A percentile compares a stretch with the other conserved stretches of the same genome.
Evolutionary conservation across 2,329 filamentous ascomycete genomes (phyloP).

Genomic region (Clarireedia monteithiana): DNA sequence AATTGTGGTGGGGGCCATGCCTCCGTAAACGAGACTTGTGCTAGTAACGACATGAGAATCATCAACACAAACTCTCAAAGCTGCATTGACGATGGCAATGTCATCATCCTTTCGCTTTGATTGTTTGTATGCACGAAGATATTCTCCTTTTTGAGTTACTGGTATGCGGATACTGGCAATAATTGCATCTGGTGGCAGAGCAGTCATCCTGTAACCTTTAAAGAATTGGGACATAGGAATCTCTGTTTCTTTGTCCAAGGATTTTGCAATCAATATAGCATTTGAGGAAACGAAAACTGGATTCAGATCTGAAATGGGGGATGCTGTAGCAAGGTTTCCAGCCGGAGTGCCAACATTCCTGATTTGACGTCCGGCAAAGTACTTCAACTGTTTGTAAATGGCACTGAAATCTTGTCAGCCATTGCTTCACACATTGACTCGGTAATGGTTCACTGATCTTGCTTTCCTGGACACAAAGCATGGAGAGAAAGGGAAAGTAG

Average conservation of each 20-base stretch:
- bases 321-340: constrained; percentile 88
- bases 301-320: constrained; percentile 93
- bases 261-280: constrained; percentile 73
- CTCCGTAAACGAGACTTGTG: constrained; percentile 80
- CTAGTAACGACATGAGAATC: constrained; percentile 63
- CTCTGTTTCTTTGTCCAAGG: constrained; percentile 62
- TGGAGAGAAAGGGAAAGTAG: neutral
- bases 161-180: constrained; percentile 86
- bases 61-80: constrained; percentile 66
- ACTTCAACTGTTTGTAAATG: constrained; percentile 87
- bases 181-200: constrained; percentile 71
- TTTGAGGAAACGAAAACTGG: constrained; percentile 87
- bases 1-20: constrained; percentile 91
- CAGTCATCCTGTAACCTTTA: constrained; percentile 81
- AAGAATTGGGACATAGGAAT: constrained; percentile 94
- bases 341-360: constrained; percentile 96
- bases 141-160: constrained; percentile 69
- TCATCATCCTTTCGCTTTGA: constrained; percentile 97
- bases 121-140: constrained; percentile 88
- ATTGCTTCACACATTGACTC: no score
- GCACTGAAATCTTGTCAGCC: constrained; percentile 35
- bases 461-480: no score
- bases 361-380: constrained; percentile 92
- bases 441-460: no score
- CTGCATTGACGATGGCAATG: constrained; percentile 92